Base-by-base conservation (phyloP, 106 monocot genomes). In the Phalaenopsis aphrodite region DNA sequence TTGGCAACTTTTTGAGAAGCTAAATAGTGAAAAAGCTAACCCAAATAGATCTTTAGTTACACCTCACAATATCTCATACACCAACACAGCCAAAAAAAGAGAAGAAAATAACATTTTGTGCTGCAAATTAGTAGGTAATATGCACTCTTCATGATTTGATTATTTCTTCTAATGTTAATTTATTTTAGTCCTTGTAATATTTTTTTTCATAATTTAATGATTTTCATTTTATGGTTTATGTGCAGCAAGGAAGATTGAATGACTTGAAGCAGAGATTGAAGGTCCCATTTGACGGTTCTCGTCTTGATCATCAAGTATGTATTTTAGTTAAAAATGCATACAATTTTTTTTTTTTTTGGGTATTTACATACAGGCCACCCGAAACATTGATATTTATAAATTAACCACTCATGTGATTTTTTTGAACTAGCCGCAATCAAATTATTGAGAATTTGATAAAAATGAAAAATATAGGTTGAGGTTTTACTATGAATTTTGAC, bases 191-290 rank as follows among this genome's bases (percentile, higher is more conserved):
- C 39, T 66, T 24, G 6, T 66, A 15, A 39, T 3, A 39, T 15
- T 39, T 11, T 39, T 14, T 38, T 12, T 39, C 16, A 14, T 74
- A 74, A 74, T 7, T 78, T 73, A 30, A 39, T 57, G 82, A 17
- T 82, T 81, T 77, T 41, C 42, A n/a, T 76, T 11, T 83, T 72
- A 11, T 66, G 2, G 5, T 14, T 39, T 15, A 2, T 69, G 39
- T 39, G 17, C 81, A 96, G 95, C 91, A 93, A 88, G 93, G 91
- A 82, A 91, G 91, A 80, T 83, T 96, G 46, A 82, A 75, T 52
- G 82, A 76, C 37, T 72, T 93, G 75, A 96, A 84, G 79, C 86
- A 88, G 37, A 88, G 93, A 82, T 85, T 91, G 82, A 79, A 87
- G 69, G 78, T 96, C 49, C 86, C 91, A 56, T 96, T 85, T 85